These are phyloP conservation scores for Linaria vulgaris DNA, from an alignment of 257 asterid species.

Conservation along the genomic window DNA sequence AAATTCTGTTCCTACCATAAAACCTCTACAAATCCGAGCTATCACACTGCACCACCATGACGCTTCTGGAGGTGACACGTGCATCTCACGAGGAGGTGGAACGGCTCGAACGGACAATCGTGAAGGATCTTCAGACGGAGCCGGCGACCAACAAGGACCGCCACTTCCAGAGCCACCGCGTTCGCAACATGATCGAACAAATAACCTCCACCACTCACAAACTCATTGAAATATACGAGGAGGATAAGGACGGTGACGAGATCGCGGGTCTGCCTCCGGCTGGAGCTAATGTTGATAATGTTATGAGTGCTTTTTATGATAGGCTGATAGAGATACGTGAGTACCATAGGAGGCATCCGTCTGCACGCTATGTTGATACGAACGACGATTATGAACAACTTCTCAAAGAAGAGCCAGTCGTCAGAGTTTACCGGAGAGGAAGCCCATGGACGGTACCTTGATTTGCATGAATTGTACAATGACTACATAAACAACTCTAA, in stretches of 20 bases:
- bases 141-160: constrained; percentile 75
- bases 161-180: constrained; percentile 89
- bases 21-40: no score
- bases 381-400: constrained; percentile 82
- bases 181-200: constrained; percentile 83
- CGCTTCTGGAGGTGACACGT: constrained; percentile 69
- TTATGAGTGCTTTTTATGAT: constrained; percentile 92
- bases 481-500: constrained; percentile 81
- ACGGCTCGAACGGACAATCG: constrained; percentile 82
- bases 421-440: constrained; percentile 97
- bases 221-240: constrained; percentile 83
- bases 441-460: constrained; percentile 88
- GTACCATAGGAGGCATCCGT: constrained; percentile 84
- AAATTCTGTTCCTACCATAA: no score
- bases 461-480: constrained; percentile 82
- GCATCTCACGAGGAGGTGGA: constrained; percentile 77
- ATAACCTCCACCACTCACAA: constrained; percentile 60
- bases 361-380: constrained; percentile 78
- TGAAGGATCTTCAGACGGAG: constrained; percentile 87
- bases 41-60: no score
- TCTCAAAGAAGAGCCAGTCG: constrained; percentile 79
- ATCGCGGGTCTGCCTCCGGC: constrained; percentile 83
- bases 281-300: constrained; percentile 71
- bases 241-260: constrained; percentile 81
- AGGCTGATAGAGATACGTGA: constrained; percentile 76